Evolutionary conservation across 192 early-diverging fungal species (phyloP).

Genomic region (Obelidium mucronatum): DNA sequence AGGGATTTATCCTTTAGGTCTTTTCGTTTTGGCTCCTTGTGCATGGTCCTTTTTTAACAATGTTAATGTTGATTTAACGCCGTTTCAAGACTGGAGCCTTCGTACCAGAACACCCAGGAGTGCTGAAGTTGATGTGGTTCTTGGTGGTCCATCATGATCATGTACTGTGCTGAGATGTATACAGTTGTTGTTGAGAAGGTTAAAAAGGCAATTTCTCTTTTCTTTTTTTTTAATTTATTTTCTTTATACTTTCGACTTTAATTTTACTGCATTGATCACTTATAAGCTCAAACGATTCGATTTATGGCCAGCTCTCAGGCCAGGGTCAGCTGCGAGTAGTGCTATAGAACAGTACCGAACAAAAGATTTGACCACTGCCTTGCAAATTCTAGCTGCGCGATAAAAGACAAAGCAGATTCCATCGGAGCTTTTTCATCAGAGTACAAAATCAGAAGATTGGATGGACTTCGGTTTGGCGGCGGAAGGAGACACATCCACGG

Average conservation of each 20-base stretch:
- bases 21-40: slow-evolving; percentile 84
- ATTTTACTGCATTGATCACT: not conserved
- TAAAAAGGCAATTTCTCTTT: no score
- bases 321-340: no score
- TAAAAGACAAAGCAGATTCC: no score
- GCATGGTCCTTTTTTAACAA: slow-evolving; percentile 76
- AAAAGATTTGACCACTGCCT: no score
- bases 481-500: no score
- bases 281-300: not conserved
- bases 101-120: slow-evolving; percentile 86
- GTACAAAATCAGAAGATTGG: no score
- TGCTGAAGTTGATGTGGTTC: slow-evolving; percentile 71
- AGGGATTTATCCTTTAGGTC: not conserved
- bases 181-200: no score
- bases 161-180: no score
- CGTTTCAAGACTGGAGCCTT: not conserved
- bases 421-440: no score
- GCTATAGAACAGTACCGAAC: no score
- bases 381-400: no score
- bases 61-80: not conserved
- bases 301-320: not conserved
- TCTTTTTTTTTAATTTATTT: not conserved
- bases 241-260: not conserved
- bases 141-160: not conserved
- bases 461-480: no score